Evolutionary conservation across 805 yeast genomes (phyloP), one percentile per base, ranked within the genome.

Genomic region (Ogataea sp.): DNA sequence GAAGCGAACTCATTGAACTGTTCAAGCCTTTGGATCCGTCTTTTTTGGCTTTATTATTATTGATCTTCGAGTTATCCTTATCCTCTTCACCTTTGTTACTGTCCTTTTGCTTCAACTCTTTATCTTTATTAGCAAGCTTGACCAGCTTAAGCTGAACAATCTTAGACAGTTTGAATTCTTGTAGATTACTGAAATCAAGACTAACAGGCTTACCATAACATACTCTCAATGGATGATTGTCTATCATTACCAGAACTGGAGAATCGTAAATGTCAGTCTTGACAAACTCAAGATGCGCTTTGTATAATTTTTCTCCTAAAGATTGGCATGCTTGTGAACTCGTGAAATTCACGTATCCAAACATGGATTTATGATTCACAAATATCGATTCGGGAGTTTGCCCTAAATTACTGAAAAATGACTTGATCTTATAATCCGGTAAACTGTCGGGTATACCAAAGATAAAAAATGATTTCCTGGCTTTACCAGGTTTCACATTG

Each of bases 371-470:
- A 45, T 79, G 85, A 29, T 74, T 68, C 18, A 80, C 56, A 10
- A 67, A 64, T 24, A 78, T 51, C 16, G 74, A 58, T 39, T 71
- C 68, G 11, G 82, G 47, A 27, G 62, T 52, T 1, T 83, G 83
- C 41, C 50, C 58, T 27, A 55, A 55, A 20, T 61, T 52, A 28
- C 63, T 63, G 40, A 81, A 76, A 44, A 56, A 66, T 7, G 75
- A 75, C 15, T 73, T 53, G 14, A 87, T 62, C 38, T 62, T 61
- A 56, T 78, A 79, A 48, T 80, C 86, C 0, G 94, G 81, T 6
- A 81, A 53, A 14, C 77, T 76, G 4, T 75, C 73, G 43, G 73
- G 79, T 16, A 86, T 65, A 2, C 96, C 96, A 59, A 80, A 84
- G 16, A 88, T 52, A 53, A 88, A 87, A 39, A 87, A 71, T 0